Evolutionary conservation across 2,329 filamentous ascomycete species (phyloP), one percentile per base, ranked within the genome.

Genomic region (Fusarium nematophilum): DNA sequence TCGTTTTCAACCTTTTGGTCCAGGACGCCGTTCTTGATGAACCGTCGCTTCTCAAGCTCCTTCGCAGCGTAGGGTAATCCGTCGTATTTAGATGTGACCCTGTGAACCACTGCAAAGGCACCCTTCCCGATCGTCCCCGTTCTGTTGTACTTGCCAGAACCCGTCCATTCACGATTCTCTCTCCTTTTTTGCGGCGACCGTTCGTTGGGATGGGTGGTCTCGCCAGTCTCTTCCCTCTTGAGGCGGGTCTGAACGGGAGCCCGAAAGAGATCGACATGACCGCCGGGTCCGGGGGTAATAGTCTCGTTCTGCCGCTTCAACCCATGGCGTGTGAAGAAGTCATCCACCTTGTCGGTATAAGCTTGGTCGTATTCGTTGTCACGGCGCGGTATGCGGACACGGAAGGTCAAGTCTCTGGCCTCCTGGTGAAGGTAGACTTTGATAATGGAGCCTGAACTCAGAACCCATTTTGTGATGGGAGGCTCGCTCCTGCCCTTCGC

Each of bases 1-100:
- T 99, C 95, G 68, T 96, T 97, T 71, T 97, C 92, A 11, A 98
- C 90, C 74, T 96, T 97, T 64, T 93, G 89, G 69, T 97, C 93
- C 17, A 97, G 76, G 15, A 93, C 82, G 3, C 93, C 93, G 67
- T 97, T 95, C 78, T 96, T 97, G 80, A 97, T 91, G 71, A 97
- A 96, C 14, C 89, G 88, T 46, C 91, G 87, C 78, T 97, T 98
- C 75, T 97, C 93, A 4, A 99, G 85, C 75, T 98, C 93, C 73
- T 99, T 99, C 11, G 93, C 93, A 5, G 95, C 95, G 69, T 90
- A 96, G 0, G 94, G 86, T 25, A 86, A 81, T 2, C 95, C 95
- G 69, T 95, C 88, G 67, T 87, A 90, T 75, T 93, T 96, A 14
- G 90, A 89, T 1, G 94, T 94, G 21, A 97, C 84, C 73, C 93